phyloP scores from a whole-genome alignment of 2,329 filamentous ascomycete genomes.

The Chrysoporthe puriensis region DNA sequence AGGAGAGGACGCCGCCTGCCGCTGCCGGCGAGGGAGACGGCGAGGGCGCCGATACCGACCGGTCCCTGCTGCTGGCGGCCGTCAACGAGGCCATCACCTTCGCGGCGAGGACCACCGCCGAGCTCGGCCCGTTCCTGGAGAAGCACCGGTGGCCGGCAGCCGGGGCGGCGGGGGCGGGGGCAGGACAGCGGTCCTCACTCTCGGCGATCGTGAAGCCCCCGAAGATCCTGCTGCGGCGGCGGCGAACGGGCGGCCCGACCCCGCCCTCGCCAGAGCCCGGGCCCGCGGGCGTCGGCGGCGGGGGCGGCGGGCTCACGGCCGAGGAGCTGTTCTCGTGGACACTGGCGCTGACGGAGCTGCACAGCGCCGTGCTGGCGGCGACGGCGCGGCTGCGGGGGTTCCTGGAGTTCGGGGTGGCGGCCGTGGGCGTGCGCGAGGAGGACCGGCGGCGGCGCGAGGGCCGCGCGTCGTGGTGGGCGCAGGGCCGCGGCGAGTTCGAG shows the following conservation, averaged over 20 bases:
- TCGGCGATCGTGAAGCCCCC: not conserved
- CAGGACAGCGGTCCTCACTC: conserved; percentile 4
- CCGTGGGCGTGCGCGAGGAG: conserved; percentile 26
- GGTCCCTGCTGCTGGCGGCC: conserved; percentile 17
- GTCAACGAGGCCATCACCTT: conserved; percentile 27
- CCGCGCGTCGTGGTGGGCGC: conserved; percentile 25
- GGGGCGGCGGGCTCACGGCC: conserved; percentile 1
- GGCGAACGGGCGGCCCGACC: not conserved
- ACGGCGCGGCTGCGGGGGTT: conserved; percentile 21
- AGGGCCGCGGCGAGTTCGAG: conserved; percentile 26
- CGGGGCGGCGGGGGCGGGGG: not conserved
- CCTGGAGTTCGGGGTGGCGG: conserved; percentile 19
- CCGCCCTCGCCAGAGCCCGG: not conserved
- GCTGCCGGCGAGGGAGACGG: not conserved
- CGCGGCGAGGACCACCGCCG: conserved; percentile 23
- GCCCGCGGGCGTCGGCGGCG: not conserved
- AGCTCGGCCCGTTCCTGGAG: conserved; percentile 28
- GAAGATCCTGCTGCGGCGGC: not conserved
- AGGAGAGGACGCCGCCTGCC: not conserved
- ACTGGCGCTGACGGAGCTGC: conserved; percentile 24
- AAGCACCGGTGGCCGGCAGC: conserved; percentile 20
- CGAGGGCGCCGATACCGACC: not conserved
- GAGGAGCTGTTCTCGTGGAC: conserved; percentile 28
- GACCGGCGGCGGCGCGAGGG: conserved; percentile 20
- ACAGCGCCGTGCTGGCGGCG: conserved; percentile 22